Evolutionary conservation across 176 grass and related monocot species (phyloP), one percentile per base, ranked within the genome.

Genomic region (Musa beccarii): DNA sequence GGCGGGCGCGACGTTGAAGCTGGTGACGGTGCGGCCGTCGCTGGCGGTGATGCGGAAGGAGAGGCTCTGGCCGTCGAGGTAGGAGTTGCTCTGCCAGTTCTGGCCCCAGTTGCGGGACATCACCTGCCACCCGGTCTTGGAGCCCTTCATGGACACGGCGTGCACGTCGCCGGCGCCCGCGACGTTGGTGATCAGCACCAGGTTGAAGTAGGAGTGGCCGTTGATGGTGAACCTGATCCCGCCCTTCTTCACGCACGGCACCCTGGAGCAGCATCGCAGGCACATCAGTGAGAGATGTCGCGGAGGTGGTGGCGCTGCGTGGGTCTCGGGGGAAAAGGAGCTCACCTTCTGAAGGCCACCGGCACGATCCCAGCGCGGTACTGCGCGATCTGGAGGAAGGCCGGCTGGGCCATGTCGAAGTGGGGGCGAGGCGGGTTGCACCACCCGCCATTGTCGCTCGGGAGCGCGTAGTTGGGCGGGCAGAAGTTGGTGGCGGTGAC

Each of bases 331-430:
- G 4, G 34, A 5, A 43, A 43, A 43, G 34, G 34, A 43, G 62
- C 74, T 75, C 71, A 92, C 92, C 92, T 96, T 76, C 92, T 78
- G 76, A 89, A 96, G 9, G 80, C 73, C 79, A 96, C 87, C 2
- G 92, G 92, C 26, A 96, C 92, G 82, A 96, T 91, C 68, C 92
- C 92, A 7, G 92, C 92, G 53, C 88, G 92, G 84, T 96, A 96
- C 82, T 83, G 79, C n/a, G 81, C 92, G 62, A 96, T 96, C 81
- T 91, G 92, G 52, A 96, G 82, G 83, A 89, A 96, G 19, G 92
- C 92, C 3, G 92, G 89, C 85, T 96, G 52, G 6, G 92, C 84
- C 89, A 92, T 89, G 87, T 96, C 89, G 77, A 96, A 96, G 78
- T 96, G 92, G 10, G 89, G 79, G 68, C 89, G 87, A 52, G 92